Evolutionary conservation across 2,329 filamentous ascomycete genomes (phyloP).

Genomic region (Zymoseptoria crescenta): DNA sequence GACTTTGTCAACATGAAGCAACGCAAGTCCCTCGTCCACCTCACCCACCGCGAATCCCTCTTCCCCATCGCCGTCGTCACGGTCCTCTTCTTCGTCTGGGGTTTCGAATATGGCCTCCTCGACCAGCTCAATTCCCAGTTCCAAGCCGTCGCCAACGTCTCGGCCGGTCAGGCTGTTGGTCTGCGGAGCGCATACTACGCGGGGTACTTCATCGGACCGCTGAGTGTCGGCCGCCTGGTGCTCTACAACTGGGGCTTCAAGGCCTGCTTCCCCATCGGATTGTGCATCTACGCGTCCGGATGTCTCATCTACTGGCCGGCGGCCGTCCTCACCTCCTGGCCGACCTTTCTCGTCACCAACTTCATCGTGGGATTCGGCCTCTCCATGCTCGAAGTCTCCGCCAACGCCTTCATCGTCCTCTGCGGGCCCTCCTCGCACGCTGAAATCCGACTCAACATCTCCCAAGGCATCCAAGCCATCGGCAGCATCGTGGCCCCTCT

Average conservation of each 20-base stretch:
- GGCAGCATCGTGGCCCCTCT: conserved; percentile 53
- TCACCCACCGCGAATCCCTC: conserved; percentile 56
- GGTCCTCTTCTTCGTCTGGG: conserved; percentile 81
- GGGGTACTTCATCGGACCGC: conserved; percentile 61
- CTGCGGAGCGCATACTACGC: conserved; percentile 65
- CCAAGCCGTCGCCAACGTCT: conserved; percentile 54
- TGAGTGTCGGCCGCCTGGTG: conserved; percentile 55
- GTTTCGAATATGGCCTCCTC: conserved; percentile 79
- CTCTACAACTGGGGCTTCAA: conserved; percentile 56
- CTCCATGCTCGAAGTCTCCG: conserved; percentile 52
- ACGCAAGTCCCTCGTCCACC: conserved; percentile 63
- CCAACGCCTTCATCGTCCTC: conserved; percentile 55
- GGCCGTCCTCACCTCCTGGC: conserved; percentile 53
- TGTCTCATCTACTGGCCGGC: conserved; percentile 58
- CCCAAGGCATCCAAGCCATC: conserved; percentile 54
- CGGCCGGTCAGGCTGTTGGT: conserved; percentile 54
- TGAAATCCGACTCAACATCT: conserved; percentile 53
- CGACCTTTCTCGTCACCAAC: conserved; percentile 54
- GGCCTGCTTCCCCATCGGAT: conserved; percentile 51
- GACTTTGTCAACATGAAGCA: conserved; percentile 66
- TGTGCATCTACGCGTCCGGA: conserved; percentile 56
- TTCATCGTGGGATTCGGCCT: conserved; percentile 55
- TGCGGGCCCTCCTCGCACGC: conserved; percentile 54
- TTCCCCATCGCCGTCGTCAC: conserved; percentile 69
- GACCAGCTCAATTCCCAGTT: conserved; percentile 72